A percentile compares a stretch with the other conserved stretches of the same genome.
Evolutionary conservation across 805 yeast genomes (phyloP).

Genomic region (Allodekkera sacchari): DNA sequence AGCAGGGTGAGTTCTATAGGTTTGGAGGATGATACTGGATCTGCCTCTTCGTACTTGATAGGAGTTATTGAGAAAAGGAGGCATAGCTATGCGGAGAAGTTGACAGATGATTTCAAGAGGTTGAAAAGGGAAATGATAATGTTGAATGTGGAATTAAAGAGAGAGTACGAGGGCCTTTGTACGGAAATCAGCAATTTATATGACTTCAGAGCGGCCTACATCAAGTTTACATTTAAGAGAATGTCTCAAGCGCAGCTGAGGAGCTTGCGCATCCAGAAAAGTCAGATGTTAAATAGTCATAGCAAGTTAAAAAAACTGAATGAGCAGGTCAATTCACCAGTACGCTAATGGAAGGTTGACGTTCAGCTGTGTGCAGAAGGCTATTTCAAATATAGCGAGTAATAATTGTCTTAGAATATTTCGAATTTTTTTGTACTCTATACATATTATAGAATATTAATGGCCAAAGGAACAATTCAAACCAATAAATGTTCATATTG

Average conservation of each 20-base stretch:
- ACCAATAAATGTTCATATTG: no score
- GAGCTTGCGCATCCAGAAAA: constrained; percentile 14
- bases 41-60: constrained; percentile 2
- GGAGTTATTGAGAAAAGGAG: constrained; percentile 45
- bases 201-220: constrained; percentile 37
- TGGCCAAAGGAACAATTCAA: no score
- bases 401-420: constrained; percentile 2
- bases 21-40: constrained; percentile 2
- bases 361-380: no score
- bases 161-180: constrained; percentile 55
- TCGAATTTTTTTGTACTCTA: background rate
- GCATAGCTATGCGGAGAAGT: constrained; percentile 35
- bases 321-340: background rate
- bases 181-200: constrained; percentile 54
- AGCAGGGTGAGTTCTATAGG: constrained; percentile 5
- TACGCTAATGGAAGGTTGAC: no score
- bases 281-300: constrained; percentile 15
- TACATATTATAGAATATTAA: constrained; percentile 12
- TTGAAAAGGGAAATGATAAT: constrained; percentile 32
- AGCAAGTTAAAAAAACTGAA: constrained; percentile 14
- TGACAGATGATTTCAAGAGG: constrained; percentile 32
- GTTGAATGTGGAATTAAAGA: constrained; percentile 38
- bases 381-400: no score
- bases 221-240: constrained; percentile 29
- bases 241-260: constrained; percentile 23